Percentiles rank a stretch among this genome's conserved stretches.
phyloP scores from a whole-genome alignment of 2,329 filamentous ascomycete genomes.

The Cercospora sojina region DNA sequence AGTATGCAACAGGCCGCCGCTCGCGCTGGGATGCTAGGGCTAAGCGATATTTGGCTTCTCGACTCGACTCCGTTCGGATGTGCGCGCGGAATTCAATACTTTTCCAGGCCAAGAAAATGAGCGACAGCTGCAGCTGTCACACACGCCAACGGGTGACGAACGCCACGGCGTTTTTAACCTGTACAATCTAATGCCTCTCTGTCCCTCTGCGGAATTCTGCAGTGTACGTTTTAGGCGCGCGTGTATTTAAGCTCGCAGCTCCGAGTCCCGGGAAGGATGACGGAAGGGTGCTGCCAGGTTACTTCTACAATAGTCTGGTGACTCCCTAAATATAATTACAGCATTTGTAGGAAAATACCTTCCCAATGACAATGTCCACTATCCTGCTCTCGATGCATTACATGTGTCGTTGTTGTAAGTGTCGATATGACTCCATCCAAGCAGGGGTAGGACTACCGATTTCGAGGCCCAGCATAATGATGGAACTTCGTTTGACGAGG shows the following conservation, averaged over 20 bases:
- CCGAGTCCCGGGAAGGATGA: neutral
- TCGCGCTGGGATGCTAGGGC: neutral
- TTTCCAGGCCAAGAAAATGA: neutral
- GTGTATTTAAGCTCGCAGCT: conserved; percentile 5
- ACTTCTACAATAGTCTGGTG: neutral
- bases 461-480: conserved; percentile 11
- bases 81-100: neutral
- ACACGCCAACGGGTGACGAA: neutral
- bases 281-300: neutral
- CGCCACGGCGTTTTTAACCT: neutral
- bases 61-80: neutral
- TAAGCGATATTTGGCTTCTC: neutral
- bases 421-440: neutral
- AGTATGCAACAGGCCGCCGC: neutral
- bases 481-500: conserved; percentile 14
- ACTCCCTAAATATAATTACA: neutral
- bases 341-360: neutral
- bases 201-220: neutral
- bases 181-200: neutral
- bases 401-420: neutral
- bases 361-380: neutral
- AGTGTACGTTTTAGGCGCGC: neutral
- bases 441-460: neutral
- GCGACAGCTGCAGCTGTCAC: neutral
- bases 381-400: neutral